Evolutionary conservation across 2,329 filamentous ascomycete genomes (phyloP).

Genomic region (Arthroderma uncinatum): DNA sequence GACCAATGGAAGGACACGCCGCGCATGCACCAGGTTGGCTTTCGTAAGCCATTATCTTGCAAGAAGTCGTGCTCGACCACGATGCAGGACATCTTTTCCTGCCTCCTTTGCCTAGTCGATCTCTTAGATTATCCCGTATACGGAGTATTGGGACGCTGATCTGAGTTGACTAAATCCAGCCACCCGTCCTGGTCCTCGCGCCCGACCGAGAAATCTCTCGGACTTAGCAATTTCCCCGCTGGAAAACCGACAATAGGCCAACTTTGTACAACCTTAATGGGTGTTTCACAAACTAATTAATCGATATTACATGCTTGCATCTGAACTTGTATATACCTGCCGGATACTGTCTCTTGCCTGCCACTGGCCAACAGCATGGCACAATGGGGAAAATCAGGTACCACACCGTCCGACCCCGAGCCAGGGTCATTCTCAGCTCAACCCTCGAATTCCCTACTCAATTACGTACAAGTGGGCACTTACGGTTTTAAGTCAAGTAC

Average conservation of each 20-base stretch:
- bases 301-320: neutral
- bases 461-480: neutral
- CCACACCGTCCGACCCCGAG: neutral
- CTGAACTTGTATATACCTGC: neutral
- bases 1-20: neutral
- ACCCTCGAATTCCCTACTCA: neutral
- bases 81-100: neutral
- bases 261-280: neutral
- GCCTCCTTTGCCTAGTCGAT: neutral
- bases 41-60: neutral
- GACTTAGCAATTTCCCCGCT: neutral
- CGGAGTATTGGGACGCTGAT: neutral
- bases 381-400: conserved; percentile 1
- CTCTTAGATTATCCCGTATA: neutral
- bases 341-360: neutral
- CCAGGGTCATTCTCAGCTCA: neutral
- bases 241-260: neutral
- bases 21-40: neutral
- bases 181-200: neutral
- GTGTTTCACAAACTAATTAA: neutral
- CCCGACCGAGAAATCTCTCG: neutral
- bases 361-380: neutral
- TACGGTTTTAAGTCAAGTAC: neutral
- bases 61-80: neutral
- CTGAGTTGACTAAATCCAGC: neutral